Conservation (phyloP, 805 yeast species). For the Saccharomycopsis malanga region DNA sequence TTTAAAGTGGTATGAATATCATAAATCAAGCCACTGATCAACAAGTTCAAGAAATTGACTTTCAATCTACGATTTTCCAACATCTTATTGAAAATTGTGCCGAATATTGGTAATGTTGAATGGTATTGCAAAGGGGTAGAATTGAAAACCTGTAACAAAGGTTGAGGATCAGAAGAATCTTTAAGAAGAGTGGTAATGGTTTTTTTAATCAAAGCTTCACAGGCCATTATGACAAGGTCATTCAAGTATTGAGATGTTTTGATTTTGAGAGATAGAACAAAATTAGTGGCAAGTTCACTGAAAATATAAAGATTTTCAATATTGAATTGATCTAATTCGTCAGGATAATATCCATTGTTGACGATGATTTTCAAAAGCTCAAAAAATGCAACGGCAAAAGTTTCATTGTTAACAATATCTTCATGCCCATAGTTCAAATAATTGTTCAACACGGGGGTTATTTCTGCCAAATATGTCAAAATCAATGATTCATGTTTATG, state of each 20-base stretch:
- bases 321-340: conserved; percentile 1
- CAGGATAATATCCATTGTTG: conserved; percentile 25
- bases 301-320: conserved; percentile 6
- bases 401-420: conserved; percentile 23
- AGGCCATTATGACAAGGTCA: conserved; percentile 8
- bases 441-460: conserved; percentile 66
- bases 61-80: background rate
- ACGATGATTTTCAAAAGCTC: conserved; percentile 26
- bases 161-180: background rate
- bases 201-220: conserved; percentile 16
- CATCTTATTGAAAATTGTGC: conserved; percentile 1
- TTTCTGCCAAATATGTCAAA: conserved; percentile 65
- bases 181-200: background rate
- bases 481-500: conserved; percentile 42
- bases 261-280: conserved; percentile 10
- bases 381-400: conserved; percentile 24
- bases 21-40: conserved; percentile 57
- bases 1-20: conserved; percentile 49
- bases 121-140: background rate
- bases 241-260: background rate
- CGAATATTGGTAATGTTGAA: conserved; percentile 4
- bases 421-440: conserved; percentile 53
- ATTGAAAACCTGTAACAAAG: background rate
- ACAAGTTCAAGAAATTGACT: conserved; percentile 26
- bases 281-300: conserved; percentile 15